phyloP scores from a whole-genome alignment of 148 eudicot species.

The Chenopodium suecicum region DNA sequence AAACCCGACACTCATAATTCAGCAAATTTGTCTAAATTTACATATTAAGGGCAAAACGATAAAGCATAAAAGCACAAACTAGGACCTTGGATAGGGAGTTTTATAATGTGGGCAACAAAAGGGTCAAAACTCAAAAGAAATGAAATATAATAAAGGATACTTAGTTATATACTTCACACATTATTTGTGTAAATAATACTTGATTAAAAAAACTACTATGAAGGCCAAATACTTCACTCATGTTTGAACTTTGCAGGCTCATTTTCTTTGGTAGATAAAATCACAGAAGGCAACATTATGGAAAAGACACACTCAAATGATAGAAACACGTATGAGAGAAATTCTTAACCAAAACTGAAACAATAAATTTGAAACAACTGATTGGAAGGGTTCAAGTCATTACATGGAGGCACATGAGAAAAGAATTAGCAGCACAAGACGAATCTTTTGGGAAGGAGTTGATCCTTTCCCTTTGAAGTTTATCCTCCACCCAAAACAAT shows the following conservation, averaged over 20 bases:
- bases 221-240: not conserved
- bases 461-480: slow-evolving; percentile 51
- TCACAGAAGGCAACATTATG: not conserved
- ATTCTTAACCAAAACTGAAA: not conserved
- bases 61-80: not conserved
- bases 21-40: not conserved
- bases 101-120: not conserved
- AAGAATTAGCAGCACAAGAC: slow-evolving; percentile 56
- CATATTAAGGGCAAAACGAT: not conserved
- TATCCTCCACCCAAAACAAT: slow-evolving; percentile 76
- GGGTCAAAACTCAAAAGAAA: not conserved
- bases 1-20: not conserved
- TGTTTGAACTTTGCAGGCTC: not conserved
- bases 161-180: not conserved
- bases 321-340: not conserved
- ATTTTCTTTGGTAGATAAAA: not conserved
- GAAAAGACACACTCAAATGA: not conserved
- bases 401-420: slow-evolving; percentile 88
- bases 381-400: slow-evolving; percentile 37
- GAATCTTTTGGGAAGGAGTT: slow-evolving; percentile 46
- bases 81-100: not conserved
- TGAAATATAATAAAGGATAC: not conserved
- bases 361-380: not conserved
- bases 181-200: no score
- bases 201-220: not conserved